phyloP scores from a whole-genome alignment of 2,329 filamentous ascomycete species.

The Aspergillus jensenii region DNA sequence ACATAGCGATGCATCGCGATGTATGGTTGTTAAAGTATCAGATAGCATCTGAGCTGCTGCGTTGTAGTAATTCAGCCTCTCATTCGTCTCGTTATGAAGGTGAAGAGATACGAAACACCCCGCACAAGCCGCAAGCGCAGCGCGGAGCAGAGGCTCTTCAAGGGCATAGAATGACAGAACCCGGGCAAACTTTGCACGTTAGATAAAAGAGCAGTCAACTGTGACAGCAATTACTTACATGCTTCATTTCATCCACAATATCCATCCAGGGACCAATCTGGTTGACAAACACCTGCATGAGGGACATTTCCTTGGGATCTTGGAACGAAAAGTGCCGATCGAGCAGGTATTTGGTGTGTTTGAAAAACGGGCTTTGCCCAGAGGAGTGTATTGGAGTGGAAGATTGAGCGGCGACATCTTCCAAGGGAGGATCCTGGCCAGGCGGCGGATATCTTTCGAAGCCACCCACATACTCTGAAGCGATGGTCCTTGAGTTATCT shows the following conservation, averaged over 20 bases:
- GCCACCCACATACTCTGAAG: conserved; percentile 84
- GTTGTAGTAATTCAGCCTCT: conserved; percentile 80
- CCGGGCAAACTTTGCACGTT: conserved; percentile 64
- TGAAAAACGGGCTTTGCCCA: conserved; percentile 30
- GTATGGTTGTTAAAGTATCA: conserved; percentile 75
- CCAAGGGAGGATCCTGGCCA: conserved; percentile 38
- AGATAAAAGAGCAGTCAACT: conserved; percentile 7
- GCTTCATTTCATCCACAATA: conserved; percentile 78
- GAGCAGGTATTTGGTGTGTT: conserved; percentile 39
- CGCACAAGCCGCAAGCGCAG: conserved; percentile 85
- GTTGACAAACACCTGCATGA: conserved; percentile 89
- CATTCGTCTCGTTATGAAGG: conserved; percentile 72
- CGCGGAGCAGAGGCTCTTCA: conserved; percentile 81
- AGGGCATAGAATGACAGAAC: conserved; percentile 81
- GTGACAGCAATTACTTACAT: conserved; percentile 47
- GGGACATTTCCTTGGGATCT: conserved; percentile 75
- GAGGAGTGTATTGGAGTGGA: conserved; percentile 28
- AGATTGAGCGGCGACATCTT: conserved; percentile 28
- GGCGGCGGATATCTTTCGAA: conserved; percentile 67
- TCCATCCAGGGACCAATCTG: conserved; percentile 95
- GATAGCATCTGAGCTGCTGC: conserved; percentile 77
- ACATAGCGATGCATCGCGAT: conserved; percentile 79
- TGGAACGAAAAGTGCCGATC: conserved; percentile 64
- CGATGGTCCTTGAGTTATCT: conserved; percentile 87
- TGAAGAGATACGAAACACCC: conserved; percentile 73